Evolutionary conservation across 108 stramenopile genomes (phyloP), one percentile per base, ranked within the genome.

Genomic region (Discostella pseudostelligera): DNA sequence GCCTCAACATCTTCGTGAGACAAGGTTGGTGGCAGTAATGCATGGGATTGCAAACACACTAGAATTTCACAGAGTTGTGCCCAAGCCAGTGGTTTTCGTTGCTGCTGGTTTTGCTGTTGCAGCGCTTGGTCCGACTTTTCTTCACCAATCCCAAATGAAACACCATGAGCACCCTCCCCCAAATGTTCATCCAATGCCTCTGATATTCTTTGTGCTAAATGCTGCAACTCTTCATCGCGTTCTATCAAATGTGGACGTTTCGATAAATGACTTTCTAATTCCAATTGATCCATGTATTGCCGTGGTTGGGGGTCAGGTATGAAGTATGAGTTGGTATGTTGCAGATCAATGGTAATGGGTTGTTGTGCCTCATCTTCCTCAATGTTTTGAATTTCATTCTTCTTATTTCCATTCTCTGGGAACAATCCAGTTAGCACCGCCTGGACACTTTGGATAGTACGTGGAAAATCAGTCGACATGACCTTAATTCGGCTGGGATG

Each of bases 231-330:
- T 9, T 65, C 44, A 58, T 93, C 92, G 48, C 67, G 74, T 59
- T 85, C 71, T 17, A 75, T 1, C 14, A 92, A 21, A 50, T 87
- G 83, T 1, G 84, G 80, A 24, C 80, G 76, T 13, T 47, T 42
- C 25, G 81, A 67, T 40, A 93, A 57, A 50, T 73, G 42, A 26
- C 51, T 47, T 56, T 93, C 92, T n/a, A 93, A 59, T 2, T 42
- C 69, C 32, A 74, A 67, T 60, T 93, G 92, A 36, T 84, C 83
- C 20, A 56, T 45, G 9, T 73, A 71, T 32, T 67, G 78, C 8
- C 92, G 78, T 13, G 92, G 92, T 62, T 90, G 88, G 0, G 92
- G 92, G 66, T 93, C 92, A 0, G 92, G 92, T 49, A 93, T 90
- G 65, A 90, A 70, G 68, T 71, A 83, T 0, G 56, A 51, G 45